Conservation (phyloP, 1,139 yeast species). For the Yamadazyma membranifaciens region DNA sequence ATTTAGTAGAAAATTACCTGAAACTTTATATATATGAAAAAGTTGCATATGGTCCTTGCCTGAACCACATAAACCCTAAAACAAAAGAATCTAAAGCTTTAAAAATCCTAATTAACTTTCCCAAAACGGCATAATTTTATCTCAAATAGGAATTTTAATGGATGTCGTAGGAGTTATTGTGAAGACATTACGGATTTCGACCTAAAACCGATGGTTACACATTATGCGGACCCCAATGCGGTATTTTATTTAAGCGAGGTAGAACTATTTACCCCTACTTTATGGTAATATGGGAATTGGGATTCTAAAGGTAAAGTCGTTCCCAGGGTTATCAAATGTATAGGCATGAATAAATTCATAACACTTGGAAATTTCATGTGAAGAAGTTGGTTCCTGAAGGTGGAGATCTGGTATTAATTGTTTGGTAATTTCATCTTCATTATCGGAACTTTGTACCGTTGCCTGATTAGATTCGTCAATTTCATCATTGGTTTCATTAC, state of each 20-base stretch:
- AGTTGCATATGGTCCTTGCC: too few relatives aligned
- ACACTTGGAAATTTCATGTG: not conserved
- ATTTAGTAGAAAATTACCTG: not conserved
- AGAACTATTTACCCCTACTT: too few relatives aligned
- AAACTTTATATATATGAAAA: too few relatives aligned
- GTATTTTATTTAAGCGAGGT: not conserved
- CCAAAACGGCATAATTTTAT: constrained; percentile 7
- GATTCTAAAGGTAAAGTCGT: constrained; percentile 34
- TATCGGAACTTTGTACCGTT: not conserved
- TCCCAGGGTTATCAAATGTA: constrained; percentile 29
- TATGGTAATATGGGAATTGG: constrained; percentile 26
- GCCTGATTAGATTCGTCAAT: not conserved
- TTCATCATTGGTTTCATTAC: not conserved
- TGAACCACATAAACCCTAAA: too few relatives aligned
- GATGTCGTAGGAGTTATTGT: not conserved
- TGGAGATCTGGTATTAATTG: not conserved
- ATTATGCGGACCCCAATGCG: not conserved
- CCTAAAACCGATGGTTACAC: not conserved
- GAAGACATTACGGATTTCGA: not conserved
- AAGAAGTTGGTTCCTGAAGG: not conserved
- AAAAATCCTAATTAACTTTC: not conserved
- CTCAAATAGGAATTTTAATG: constrained; percentile 6
- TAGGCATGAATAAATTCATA: constrained; percentile 15
- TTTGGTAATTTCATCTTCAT: not conserved
- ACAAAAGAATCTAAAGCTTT: too few relatives aligned